Percentiles rank a stretch among this genome's conserved stretches.
Conservation (phyloP, 1,139 yeast genomes). For the Blastobotrys apis region DNA sequence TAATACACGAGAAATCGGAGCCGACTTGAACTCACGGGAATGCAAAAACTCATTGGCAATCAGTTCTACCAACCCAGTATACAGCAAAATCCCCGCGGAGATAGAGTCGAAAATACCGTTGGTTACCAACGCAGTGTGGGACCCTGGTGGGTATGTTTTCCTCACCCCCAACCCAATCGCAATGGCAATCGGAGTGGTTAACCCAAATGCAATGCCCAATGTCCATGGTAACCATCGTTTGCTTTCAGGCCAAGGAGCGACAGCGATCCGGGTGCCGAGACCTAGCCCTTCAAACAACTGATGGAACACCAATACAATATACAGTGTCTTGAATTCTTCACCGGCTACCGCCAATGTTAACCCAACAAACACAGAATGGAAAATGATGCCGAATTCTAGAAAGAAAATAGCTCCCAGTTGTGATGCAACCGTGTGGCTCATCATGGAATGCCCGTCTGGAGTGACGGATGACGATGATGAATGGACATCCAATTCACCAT, state of each 20-base stretch:
- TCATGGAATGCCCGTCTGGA: conserved; percentile 6
- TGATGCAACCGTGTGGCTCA: conserved; percentile 18
- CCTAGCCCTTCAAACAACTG: conserved; percentile 94
- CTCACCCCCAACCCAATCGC: conserved; percentile 87
- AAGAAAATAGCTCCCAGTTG: conserved; percentile 54
- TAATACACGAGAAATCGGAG: conserved; percentile 36
- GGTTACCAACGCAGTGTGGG: conserved; percentile 61
- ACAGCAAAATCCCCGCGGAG: conserved; percentile 79
- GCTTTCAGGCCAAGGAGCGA: conserved; percentile 58
- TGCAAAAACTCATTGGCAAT: conserved; percentile 86
- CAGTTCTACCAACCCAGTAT: conserved; percentile 82
- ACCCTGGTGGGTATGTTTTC: conserved; percentile 51
- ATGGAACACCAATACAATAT: conserved; percentile 80
- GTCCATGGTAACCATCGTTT: conserved; percentile 54
- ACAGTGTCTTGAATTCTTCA: conserved; percentile 70
- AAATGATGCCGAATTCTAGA: conserved; percentile 73
- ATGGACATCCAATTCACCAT: background rate
- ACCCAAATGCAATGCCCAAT: conserved; percentile 54
- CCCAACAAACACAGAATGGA: conserved; percentile 80
- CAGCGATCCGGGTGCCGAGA: conserved; percentile 79
- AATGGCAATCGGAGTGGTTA: conserved; percentile 80
- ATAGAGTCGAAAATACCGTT: conserved; percentile 79
- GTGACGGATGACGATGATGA: conserved; percentile 3
- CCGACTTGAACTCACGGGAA: conserved; percentile 28
- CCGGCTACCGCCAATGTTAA: conserved; percentile 68